Base-by-base conservation (phyloP, 1,284 basidiomycete species). In the Cystobasidium slooffiae region DNA sequence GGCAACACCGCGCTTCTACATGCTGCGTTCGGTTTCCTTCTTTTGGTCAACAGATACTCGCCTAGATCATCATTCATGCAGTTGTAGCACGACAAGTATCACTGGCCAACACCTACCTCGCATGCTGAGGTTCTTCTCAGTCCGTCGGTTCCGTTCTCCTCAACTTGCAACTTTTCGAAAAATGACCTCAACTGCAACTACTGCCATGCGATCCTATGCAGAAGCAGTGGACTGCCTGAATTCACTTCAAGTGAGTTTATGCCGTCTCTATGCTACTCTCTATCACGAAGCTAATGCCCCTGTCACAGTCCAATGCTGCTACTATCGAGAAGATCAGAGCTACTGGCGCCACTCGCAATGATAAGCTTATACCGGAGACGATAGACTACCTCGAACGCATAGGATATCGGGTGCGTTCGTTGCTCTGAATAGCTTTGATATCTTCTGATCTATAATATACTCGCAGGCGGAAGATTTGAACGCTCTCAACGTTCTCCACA, bases 141-240 rank as follows among this genome's bases (percentile, higher is more conserved):
- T 63, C 20, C 43, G 46, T 37, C 43, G 61, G 3, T 46, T 63
- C 31, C n/a, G 61, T 24, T 22, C 44, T 44, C 44, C 18, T 6
- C 61, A 63, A 41, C 8, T 37, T 9, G 24, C 61, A 16, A 49
- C 24, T 41, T n/a, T 39, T 43, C 56, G 56, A 59, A 49, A 63
- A 22, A 63, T 46, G 20, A 63, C 44, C 44, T 47, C 44, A 22
- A 49, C 44, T 51, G 22, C 65, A 14, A 41, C 7, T 16, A n/a
- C 46, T 18, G 24, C 67, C 12, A 55, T 31, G 59, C 46, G 79
- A 52, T 62, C 77, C 8, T 84, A 84, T 73, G 75, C 87, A 78
- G 91, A 94, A 77, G 97, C 97, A 0, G 88, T 99, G 78, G 87
- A 90, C 72, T 86, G 88, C 72, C 87, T 99, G 75, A 99, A 99